Evolutionary conservation across 1,284 basidiomycete species (phyloP).

Genomic region (Cryptococcus sp.): DNA sequence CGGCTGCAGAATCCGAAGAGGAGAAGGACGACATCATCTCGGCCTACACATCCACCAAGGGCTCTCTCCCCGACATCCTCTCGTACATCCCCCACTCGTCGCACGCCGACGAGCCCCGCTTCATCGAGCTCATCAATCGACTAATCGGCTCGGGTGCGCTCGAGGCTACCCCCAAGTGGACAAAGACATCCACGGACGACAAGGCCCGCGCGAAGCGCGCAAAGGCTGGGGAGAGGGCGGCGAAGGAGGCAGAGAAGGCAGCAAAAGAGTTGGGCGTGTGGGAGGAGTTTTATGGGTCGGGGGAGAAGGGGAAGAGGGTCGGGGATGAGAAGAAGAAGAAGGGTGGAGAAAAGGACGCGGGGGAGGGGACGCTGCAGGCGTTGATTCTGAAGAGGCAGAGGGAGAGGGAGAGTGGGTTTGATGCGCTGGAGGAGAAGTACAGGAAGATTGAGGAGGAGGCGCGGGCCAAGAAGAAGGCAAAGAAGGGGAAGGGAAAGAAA

Average conservation of each 20-base stretch:
- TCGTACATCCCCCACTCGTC: conserved; percentile 78
- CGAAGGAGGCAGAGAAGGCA: conserved; percentile 74
- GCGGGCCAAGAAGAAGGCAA: conserved; percentile 33
- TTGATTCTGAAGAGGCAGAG: conserved; percentile 73
- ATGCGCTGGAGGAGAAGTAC: conserved; percentile 79
- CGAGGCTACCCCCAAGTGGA: conserved; percentile 63
- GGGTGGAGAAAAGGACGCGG: conserved; percentile 56
- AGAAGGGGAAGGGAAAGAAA: conserved; percentile 22
- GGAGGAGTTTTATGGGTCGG: conserved; percentile 89
- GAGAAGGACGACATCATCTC: conserved; percentile 71
- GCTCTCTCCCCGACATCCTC: conserved; percentile 75
- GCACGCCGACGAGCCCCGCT: conserved; percentile 74
- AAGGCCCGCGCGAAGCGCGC: conserved; percentile 68
- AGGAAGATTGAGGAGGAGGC: conserved; percentile 35
- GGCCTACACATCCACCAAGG: conserved; percentile 66
- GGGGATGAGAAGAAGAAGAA: conserved; percentile 60
- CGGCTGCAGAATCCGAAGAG: conserved; percentile 68
- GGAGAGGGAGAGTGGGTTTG: conserved; percentile 67
- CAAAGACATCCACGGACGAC: conserved; percentile 62
- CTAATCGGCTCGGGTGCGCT: conserved; percentile 64
- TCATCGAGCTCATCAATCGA: conserved; percentile 65
- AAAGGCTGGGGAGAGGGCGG: conserved; percentile 73
- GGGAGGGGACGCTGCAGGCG: conserved; percentile 69
- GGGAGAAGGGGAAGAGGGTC: conserved; percentile 64
- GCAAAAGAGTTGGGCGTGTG: conserved; percentile 88